Conservation (phyloP, 2,329 filamentous ascomycete species). For the Eutypella sp. region DNA sequence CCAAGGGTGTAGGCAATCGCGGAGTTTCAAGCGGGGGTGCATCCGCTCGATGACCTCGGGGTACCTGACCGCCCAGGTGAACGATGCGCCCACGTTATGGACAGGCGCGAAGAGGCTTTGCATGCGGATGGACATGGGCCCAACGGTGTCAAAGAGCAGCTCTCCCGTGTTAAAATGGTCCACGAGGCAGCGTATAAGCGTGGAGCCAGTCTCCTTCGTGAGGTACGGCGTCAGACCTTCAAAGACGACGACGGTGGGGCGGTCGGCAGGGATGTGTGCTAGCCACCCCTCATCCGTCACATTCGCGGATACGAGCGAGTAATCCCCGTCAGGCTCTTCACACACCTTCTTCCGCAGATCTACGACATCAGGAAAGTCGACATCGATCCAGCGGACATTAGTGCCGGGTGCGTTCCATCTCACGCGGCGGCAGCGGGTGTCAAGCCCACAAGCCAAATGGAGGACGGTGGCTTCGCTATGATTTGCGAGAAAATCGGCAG, state of each 20-base stretch:
- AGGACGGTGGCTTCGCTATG: slow-evolving; percentile 23
- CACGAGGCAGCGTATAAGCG: slow-evolving; percentile 19
- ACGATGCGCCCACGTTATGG: slow-evolving; percentile 14
- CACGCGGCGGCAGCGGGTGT: slow-evolving; percentile 23
- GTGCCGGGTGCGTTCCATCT: slow-evolving; percentile 10
- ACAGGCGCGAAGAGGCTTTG: slow-evolving; percentile 11
- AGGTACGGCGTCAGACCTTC: slow-evolving; percentile 30
- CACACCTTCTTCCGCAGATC: slow-evolving; percentile 24
- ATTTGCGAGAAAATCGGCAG: slow-evolving; percentile 18
- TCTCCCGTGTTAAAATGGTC: slow-evolving; percentile 22
- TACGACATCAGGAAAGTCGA: slow-evolving; percentile 31
- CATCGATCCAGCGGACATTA: slow-evolving; percentile 29
- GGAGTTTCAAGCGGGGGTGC: slow-evolving; percentile 15
- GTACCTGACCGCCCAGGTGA: slow-evolving; percentile 21
- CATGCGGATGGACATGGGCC: slow-evolving; percentile 8
- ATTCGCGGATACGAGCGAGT: slow-evolving; percentile 21
- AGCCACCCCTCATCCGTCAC: slow-evolving; percentile 25
- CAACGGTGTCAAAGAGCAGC: slow-evolving; percentile 23
- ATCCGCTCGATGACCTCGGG: slow-evolving; percentile 15
- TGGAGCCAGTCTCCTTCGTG: slow-evolving; percentile 14
- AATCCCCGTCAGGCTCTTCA: slow-evolving; percentile 18
- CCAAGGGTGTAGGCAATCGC: slow-evolving; percentile 11
- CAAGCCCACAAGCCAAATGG: slow-evolving; percentile 28
- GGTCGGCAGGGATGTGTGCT: slow-evolving; percentile 22
- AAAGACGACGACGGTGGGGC: slow-evolving; percentile 27